These are phyloP conservation scores for Mycosphaerella sp. DNA, from an alignment of 2,329 filamentous ascomycete species.

Conservation along the genomic window DNA sequence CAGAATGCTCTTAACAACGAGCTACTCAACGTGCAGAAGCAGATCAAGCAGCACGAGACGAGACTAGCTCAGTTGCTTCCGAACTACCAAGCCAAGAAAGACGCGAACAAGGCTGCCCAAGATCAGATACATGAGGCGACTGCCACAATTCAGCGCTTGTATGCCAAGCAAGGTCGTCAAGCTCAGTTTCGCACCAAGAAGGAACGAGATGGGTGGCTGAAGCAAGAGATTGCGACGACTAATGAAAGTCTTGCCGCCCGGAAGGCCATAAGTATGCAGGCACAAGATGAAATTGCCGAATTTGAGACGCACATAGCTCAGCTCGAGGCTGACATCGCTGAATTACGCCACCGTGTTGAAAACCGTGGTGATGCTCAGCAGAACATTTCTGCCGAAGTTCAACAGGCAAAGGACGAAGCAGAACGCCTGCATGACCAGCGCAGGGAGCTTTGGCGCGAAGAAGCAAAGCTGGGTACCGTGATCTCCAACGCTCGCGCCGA, in stretches of 20 bases:
- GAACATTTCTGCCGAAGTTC: slow-evolving; percentile 64
- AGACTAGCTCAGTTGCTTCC: slow-evolving; percentile 72
- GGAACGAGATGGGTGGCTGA: slow-evolving; percentile 78
- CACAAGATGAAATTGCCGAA: slow-evolving; percentile 70
- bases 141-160: slow-evolving; percentile 67
- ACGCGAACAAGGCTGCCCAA: slow-evolving; percentile 64
- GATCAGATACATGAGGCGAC: slow-evolving; percentile 70
- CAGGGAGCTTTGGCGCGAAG: slow-evolving; percentile 80
- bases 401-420: slow-evolving; percentile 68
- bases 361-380: slow-evolving; percentile 71
- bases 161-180: slow-evolving; percentile 86
- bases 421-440: slow-evolving; percentile 79
- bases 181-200: slow-evolving; percentile 81
- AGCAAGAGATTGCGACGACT: slow-evolving; percentile 71
- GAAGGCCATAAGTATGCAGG: slow-evolving; percentile 77
- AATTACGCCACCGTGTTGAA: slow-evolving; percentile 65
- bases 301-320: slow-evolving; percentile 65
- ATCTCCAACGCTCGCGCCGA: slow-evolving; percentile 70
- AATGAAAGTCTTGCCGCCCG: slow-evolving; percentile 69
- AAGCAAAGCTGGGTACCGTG: slow-evolving; percentile 76
- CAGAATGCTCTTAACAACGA: slow-evolving; percentile 65
- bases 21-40: slow-evolving; percentile 62
- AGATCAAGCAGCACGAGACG: slow-evolving; percentile 68
- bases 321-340: slow-evolving; percentile 65
- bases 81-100: slow-evolving; percentile 64